A percentile compares a stretch with the other conserved stretches of the same genome.
Conservation (phyloP, 1,284 basidiomycete genomes). For the Ceratobasidium sp. region DNA sequence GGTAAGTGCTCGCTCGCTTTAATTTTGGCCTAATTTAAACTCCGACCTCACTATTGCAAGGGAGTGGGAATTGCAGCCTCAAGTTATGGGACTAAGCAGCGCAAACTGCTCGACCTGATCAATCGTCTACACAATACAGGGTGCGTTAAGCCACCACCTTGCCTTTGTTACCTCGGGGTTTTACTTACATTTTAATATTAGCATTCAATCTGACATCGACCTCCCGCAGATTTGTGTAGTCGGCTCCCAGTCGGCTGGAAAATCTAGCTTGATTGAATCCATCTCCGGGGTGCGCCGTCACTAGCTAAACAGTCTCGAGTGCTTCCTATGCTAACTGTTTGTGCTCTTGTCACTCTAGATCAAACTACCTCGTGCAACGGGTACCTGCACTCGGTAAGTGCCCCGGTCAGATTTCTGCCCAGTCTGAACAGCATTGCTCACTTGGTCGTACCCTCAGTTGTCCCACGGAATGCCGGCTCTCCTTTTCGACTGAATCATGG, state of each 20-base stretch:
- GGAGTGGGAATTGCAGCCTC: conserved; percentile 29
- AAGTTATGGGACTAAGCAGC: conserved; percentile 14
- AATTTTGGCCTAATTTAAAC: neutral
- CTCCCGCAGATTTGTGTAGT: conserved; percentile 69
- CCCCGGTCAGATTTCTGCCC: neutral
- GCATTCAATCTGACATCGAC: conserved; percentile 59
- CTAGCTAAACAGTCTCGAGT: neutral
- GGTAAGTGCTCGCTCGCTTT: neutral
- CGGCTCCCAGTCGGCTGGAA: conserved; percentile 71
- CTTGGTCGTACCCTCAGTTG: conserved; percentile 35
- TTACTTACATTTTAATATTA: neutral
- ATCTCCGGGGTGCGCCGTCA: conserved; percentile 50
- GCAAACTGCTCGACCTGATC: conserved; percentile 48
- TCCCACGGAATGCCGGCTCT: conserved; percentile 48
- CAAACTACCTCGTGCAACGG: conserved; percentile 50
- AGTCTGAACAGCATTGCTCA: neutral
- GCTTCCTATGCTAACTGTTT: neutral
- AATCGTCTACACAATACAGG: conserved; percentile 49
- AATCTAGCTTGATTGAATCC: conserved; percentile 64
- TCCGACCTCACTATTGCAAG: neutral
- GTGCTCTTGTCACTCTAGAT: conserved; percentile 27
- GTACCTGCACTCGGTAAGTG: conserved; percentile 51
- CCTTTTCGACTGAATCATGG: conserved; percentile 47
- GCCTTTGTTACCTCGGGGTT: neutral
- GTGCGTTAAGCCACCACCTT: conserved; percentile 31